Evolutionary conservation across 805 yeast species (phyloP).

Genomic region (Candida maltosa): DNA sequence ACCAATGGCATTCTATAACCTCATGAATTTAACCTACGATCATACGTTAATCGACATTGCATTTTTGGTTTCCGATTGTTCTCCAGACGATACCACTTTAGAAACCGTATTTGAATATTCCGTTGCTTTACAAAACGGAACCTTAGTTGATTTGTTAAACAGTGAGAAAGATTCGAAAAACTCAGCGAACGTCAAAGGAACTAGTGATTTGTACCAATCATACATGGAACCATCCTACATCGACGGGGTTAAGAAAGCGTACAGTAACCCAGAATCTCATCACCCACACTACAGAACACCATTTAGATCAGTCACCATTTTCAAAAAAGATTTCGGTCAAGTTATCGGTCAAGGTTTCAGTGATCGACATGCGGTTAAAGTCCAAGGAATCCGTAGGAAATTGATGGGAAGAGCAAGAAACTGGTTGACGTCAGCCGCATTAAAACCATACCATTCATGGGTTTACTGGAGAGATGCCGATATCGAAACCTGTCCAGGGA

Average conservation of each 20-base stretch:
- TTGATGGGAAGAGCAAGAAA: slow-evolving; percentile 86
- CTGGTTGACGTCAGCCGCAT: slow-evolving; percentile 72
- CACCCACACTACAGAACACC: slow-evolving; percentile 63
- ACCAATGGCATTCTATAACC: slow-evolving; percentile 78
- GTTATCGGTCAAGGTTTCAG: slow-evolving; percentile 80
- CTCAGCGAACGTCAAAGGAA: slow-evolving; percentile 43
- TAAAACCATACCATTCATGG: slow-evolving; percentile 85
- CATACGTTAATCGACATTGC: slow-evolving; percentile 78
- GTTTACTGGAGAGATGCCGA: slow-evolving; percentile 90
- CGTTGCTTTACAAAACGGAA: slow-evolving; percentile 68
- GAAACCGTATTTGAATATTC: slow-evolving; percentile 65
- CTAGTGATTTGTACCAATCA: slow-evolving; percentile 59
- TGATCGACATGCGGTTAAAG: slow-evolving; percentile 81
- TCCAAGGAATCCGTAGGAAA: slow-evolving; percentile 80
- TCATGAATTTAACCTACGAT: slow-evolving; percentile 84
- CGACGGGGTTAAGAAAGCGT: slow-evolving; percentile 54
- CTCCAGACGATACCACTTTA: slow-evolving; percentile 62
- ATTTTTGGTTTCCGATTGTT: slow-evolving; percentile 77
- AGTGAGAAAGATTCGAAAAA: slow-evolving; percentile 34
- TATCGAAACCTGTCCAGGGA: slow-evolving; percentile 77
- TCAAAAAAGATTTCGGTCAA: slow-evolving; percentile 80
- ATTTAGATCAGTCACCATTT: slow-evolving; percentile 77
- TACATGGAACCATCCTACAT: slow-evolving; percentile 69
- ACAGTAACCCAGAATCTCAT: slow-evolving; percentile 53
- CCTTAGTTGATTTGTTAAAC: slow-evolving; percentile 48